Percentiles rank a stretch among this genome's conserved stretches.
These are phyloP conservation scores for Pholiota adiposa DNA, from an alignment of 1,284 basidiomycete species.

Conservation along the genomic window DNA sequence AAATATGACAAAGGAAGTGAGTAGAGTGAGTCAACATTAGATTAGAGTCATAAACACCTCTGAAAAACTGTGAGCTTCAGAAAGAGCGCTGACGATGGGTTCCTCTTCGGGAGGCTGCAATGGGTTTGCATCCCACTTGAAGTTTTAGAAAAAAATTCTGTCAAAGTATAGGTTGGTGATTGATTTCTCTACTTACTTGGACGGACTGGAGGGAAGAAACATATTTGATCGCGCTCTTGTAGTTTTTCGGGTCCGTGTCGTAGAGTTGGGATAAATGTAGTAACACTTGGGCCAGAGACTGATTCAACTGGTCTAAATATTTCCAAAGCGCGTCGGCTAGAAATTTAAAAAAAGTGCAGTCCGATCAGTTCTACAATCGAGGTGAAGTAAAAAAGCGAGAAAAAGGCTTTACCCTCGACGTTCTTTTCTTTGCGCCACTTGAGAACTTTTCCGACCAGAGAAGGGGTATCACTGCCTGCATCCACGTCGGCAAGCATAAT, in stretches of 20 bases:
- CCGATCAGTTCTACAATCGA: no score
- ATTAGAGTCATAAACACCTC: constrained; percentile 43
- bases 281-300: constrained; percentile 57
- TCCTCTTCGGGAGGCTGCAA: constrained; percentile 46
- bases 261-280: constrained; percentile 53
- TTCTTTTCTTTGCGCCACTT: constrained; percentile 78
- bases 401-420: constrained; percentile 52
- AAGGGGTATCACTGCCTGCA: constrained; percentile 92
- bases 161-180: neutral
- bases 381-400: neutral
- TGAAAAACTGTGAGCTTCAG: constrained; percentile 56
- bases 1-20: constrained; percentile 9
- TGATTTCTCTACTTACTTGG: constrained; percentile 46
- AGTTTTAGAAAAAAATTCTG: neutral
- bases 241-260: constrained; percentile 48
- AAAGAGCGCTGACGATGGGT: constrained; percentile 55
- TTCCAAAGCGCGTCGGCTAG: constrained; percentile 74
- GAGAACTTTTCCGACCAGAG: constrained; percentile 86
- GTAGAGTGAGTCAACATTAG: neutral
- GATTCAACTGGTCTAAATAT: constrained; percentile 66
- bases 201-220: constrained; percentile 61
- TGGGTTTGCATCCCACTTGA: constrained; percentile 63
- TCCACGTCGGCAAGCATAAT: constrained; percentile 93
- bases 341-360: constrained; percentile 1
- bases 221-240: constrained; percentile 60